A percentile compares a stretch with the other conserved stretches of the same genome.
Evolutionary conservation across 441 rosid species (phyloP).

Genomic region (Flueggea neowawraea): DNA sequence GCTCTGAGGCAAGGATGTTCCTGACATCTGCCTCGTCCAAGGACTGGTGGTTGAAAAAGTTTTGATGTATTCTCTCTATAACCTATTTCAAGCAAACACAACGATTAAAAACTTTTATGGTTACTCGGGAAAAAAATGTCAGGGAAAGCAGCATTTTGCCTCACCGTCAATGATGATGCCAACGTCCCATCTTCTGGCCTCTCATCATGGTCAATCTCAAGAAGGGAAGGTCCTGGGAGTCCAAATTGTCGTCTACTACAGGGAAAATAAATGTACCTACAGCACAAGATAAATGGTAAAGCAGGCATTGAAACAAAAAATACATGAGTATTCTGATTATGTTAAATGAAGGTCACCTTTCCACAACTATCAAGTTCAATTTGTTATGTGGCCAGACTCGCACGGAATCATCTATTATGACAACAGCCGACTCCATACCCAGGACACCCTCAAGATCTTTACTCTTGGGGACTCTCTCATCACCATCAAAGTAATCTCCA

Average conservation of each 20-base stretch:
- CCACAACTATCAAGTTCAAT: constrained; percentile 88
- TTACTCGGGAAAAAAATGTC: background rate
- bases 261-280: constrained; percentile 95
- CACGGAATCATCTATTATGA: constrained; percentile 93
- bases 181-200: constrained; percentile 96
- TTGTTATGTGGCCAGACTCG: constrained; percentile 98
- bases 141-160: constrained; percentile 15
- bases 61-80: constrained; percentile 77
- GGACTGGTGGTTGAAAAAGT: constrained; percentile 65
- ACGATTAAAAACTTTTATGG: background rate
- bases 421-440: constrained; percentile 98
- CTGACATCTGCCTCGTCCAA: constrained; percentile 89
- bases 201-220: constrained; percentile 96
- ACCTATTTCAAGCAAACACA: constrained; percentile 49
- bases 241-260: constrained; percentile 98
- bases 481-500: constrained; percentile 77
- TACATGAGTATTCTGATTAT: background rate
- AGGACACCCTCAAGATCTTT: constrained; percentile 99
- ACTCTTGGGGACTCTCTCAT: constrained; percentile 89
- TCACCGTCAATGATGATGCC: constrained; percentile 91
- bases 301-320: constrained; percentile 3
- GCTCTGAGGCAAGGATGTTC: constrained; percentile 81
- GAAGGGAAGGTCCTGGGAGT: constrained; percentile 96
- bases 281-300: constrained; percentile 9
- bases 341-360: constrained; percentile 45